These are phyloP conservation scores for Kwoniella sp. DNA, from an alignment of 768 basidiomycete genomes.

Conservation along the genomic window DNA sequence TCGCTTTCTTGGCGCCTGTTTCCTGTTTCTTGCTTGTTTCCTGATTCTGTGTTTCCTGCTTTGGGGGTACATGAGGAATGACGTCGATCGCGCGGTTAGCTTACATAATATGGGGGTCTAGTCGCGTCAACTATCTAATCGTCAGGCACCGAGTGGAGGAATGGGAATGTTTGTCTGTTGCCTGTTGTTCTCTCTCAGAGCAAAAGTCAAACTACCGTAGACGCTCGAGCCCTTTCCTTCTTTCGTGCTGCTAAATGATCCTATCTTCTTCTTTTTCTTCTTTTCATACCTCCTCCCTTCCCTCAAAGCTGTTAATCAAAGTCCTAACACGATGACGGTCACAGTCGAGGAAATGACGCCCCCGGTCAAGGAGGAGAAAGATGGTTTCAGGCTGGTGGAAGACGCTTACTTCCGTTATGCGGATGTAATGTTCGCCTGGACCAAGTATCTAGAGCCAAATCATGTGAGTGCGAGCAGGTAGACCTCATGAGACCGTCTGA, in stretches of 20 bases:
- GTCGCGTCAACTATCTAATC: too few relatives aligned
- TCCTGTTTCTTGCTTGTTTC: neutral
- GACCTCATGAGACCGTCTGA: neutral
- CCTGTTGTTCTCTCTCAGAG: too few relatives aligned
- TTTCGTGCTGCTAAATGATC: too few relatives aligned
- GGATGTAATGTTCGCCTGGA: conserved; percentile 44
- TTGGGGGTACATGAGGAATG: too few relatives aligned
- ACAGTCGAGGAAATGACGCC: neutral
- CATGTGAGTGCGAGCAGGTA: conserved; percentile 32
- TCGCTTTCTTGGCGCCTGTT: too few relatives aligned
- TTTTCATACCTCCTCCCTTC: neutral
- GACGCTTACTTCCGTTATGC: conserved; percentile 41
- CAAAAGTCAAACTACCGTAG: too few relatives aligned
- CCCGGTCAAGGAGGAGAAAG: neutral
- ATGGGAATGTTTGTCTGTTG: too few relatives aligned
- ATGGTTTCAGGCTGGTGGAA: conserved; percentile 26
- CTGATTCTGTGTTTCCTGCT: too few relatives aligned
- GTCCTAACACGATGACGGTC: neutral
- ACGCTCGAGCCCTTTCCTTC: too few relatives aligned
- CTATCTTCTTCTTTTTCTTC: too few relatives aligned
- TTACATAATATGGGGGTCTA: neutral
- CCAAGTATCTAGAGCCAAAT: conserved; percentile 31
- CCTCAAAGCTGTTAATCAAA: neutral
- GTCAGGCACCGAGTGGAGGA: too few relatives aligned
- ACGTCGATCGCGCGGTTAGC: neutral